A percentile compares a stretch with the other conserved stretches of the same genome.
Conservation (phyloP, 2,329 filamentous ascomycete species). For the Epicoccum nigrum region DNA sequence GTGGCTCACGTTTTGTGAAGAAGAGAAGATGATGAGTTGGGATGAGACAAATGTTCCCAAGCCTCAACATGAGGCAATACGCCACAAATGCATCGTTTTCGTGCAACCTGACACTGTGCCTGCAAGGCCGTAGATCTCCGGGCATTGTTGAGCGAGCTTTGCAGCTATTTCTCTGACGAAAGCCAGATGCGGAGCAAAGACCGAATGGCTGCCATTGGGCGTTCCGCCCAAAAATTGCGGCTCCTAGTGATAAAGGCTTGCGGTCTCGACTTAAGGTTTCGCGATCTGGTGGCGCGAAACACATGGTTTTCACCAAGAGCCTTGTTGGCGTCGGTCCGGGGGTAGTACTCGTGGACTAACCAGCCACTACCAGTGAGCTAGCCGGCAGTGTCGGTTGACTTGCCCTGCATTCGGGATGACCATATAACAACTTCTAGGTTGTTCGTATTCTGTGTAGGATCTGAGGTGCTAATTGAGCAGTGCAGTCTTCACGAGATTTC, state of each 20-base stretch:
- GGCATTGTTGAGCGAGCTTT: not conserved
- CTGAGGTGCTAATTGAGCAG: not conserved
- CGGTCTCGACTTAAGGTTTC: not conserved
- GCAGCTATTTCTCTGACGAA: not conserved
- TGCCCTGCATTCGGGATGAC: constrained; percentile 1
- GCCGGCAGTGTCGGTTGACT: constrained; percentile 3
- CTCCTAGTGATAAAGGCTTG: constrained; percentile 4
- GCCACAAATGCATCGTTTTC: not conserved
- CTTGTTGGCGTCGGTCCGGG: constrained; percentile 1
- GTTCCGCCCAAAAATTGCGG: not conserved
- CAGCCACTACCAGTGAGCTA: not conserved
- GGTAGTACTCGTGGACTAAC: not conserved
- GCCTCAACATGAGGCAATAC: constrained; percentile 1
- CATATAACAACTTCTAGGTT: not conserved
- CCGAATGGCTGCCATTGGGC: not conserved
- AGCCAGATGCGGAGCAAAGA: not conserved
- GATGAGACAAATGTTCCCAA: not conserved
- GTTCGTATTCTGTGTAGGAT: not conserved
- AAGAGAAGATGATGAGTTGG: not conserved
- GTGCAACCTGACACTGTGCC: not conserved
- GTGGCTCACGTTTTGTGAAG: not conserved
- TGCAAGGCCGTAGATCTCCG: constrained; percentile 3
- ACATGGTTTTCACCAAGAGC: not conserved
- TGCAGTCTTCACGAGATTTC: no score
- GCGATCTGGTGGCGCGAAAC: not conserved